Conservation (phyloP, 2,329 filamentous ascomycete species). For the Coniochaeta pulveracea region DNA sequence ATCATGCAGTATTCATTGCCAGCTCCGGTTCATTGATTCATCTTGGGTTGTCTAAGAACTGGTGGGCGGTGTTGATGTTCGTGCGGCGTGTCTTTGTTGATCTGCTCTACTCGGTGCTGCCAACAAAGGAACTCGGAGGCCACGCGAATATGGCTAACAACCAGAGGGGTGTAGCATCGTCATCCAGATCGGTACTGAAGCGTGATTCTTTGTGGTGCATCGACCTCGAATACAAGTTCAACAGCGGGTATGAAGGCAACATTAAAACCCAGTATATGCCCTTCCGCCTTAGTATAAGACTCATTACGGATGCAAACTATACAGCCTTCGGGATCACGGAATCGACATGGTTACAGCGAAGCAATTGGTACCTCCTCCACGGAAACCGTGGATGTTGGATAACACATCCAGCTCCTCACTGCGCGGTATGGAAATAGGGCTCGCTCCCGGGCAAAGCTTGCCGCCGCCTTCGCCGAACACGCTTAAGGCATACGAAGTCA, state of each 20-base stretch:
- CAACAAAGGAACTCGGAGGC: constrained; percentile 1
- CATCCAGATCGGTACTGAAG: too few species aligned
- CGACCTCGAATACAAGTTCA: neutral
- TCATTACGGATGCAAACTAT: too few species aligned
- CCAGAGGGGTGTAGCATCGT: too few species aligned
- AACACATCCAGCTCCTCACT: constrained; percentile 3
- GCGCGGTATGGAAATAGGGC: constrained; percentile 1
- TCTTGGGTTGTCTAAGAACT: too few species aligned
- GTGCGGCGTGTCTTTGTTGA: neutral
- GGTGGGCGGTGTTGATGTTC: too few species aligned
- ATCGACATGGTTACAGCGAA: too few species aligned
- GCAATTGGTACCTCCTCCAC: neutral
- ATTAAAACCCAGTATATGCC: too few species aligned
- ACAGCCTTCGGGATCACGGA: too few species aligned
- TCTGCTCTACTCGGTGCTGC: neutral
- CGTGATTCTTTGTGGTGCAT: constrained; percentile 1
- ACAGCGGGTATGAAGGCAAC: too few species aligned
- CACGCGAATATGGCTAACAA: neutral
- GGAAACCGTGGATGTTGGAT: constrained; percentile 2
- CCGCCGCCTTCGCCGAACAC: neutral
- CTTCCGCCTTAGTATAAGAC: too few species aligned
- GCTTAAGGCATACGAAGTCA: neutral
- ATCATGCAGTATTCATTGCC: too few species aligned
- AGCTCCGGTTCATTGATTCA: too few species aligned
- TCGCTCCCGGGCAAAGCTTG: neutral